phyloP scores from a whole-genome alignment of 805 yeast genomes.

The Diddensiella caesifluorescens region DNA sequence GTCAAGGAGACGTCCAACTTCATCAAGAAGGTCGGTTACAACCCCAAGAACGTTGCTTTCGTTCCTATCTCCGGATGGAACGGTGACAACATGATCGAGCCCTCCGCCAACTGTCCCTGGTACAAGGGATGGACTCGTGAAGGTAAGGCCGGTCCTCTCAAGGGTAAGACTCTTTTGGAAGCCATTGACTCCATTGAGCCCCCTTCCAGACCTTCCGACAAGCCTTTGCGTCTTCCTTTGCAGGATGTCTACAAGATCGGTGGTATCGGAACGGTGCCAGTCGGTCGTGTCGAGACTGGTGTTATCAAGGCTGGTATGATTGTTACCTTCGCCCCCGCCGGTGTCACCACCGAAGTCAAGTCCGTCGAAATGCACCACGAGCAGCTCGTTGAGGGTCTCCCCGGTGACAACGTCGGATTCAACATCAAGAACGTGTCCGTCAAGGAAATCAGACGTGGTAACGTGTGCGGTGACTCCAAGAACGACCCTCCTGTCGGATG shows the following conservation, averaged over 20 bases:
- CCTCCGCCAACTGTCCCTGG: constrained; percentile 80
- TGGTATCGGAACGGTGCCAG: constrained; percentile 89
- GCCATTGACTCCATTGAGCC: constrained; percentile 81
- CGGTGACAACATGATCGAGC: constrained; percentile 90
- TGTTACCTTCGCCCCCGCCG: constrained; percentile 85
- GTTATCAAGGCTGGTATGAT: constrained; percentile 87
- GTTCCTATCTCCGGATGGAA: constrained; percentile 90
- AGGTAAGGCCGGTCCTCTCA: constrained; percentile 63
- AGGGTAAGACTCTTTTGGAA: constrained; percentile 80
- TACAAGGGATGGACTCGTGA: constrained; percentile 81
- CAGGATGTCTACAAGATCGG: constrained; percentile 92
- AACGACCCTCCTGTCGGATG: constrained; percentile 80
- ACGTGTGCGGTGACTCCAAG: constrained; percentile 88
- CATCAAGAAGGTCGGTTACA: constrained; percentile 82
- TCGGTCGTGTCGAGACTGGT: constrained; percentile 94
- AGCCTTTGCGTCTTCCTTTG: constrained; percentile 84
- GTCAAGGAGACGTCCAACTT: constrained; percentile 71
- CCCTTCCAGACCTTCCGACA: constrained; percentile 75
- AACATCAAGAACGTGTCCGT: constrained; percentile 88
- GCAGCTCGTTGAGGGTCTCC: constrained; percentile 69
- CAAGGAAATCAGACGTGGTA: constrained; percentile 88
- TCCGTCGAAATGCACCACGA: constrained; percentile 87
- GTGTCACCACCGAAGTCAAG: constrained; percentile 85
- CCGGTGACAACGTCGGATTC: constrained; percentile 91
- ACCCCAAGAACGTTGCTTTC: constrained; percentile 76